Percentiles rank a stretch among this genome's conserved stretches.
Conservation (phyloP, 2,329 filamentous ascomycete species). For the Paecilomyces formosus region DNA sequence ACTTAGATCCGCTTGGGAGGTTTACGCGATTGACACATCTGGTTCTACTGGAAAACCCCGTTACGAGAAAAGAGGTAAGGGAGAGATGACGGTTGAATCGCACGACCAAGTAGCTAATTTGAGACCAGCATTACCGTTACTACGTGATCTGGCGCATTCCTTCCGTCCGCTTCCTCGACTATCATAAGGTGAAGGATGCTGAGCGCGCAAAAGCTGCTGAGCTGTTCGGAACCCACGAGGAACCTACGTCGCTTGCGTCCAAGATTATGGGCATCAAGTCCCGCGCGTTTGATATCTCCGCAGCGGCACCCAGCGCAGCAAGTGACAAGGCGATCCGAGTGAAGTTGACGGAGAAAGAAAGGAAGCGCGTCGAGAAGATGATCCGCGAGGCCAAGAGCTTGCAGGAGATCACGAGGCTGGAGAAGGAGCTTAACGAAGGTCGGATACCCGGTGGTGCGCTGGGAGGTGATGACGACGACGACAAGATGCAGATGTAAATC, state of each 20-base stretch:
- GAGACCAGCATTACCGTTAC: conserved; percentile 71
- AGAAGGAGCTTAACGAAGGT: conserved; percentile 88
- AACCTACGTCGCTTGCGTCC: conserved; percentile 72
- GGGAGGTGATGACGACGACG: conserved; percentile 24
- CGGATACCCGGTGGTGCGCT: conserved; percentile 62
- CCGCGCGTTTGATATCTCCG: conserved; percentile 56
- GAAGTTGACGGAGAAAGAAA: conserved; percentile 82
- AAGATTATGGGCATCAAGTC: conserved; percentile 84
- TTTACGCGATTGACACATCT: conserved; percentile 70
- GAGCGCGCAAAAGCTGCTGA: conserved; percentile 71
- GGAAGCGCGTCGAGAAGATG: conserved; percentile 73
- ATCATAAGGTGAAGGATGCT: conserved; percentile 77
- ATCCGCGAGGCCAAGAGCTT: conserved; percentile 84
- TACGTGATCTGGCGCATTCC: conserved; percentile 88
- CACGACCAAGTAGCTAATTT: conserved; percentile 4
- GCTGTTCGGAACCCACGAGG: conserved; percentile 71
- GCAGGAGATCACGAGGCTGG: conserved; percentile 80
- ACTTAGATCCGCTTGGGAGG: conserved; percentile 69
- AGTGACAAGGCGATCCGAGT: conserved; percentile 63
- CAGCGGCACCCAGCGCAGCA: conserved; percentile 28
- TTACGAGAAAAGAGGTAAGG: conserved; percentile 82
- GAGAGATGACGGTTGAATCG: background rate
- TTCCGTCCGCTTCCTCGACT: conserved; percentile 82
- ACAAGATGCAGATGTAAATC: conserved; percentile 31
- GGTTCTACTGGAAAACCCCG: conserved; percentile 77